Percentiles rank a stretch among this genome's conserved stretches.
These are phyloP conservation scores for Prunus mira DNA, from an alignment of 306 rosid genomes.

Conservation along the genomic window DNA sequence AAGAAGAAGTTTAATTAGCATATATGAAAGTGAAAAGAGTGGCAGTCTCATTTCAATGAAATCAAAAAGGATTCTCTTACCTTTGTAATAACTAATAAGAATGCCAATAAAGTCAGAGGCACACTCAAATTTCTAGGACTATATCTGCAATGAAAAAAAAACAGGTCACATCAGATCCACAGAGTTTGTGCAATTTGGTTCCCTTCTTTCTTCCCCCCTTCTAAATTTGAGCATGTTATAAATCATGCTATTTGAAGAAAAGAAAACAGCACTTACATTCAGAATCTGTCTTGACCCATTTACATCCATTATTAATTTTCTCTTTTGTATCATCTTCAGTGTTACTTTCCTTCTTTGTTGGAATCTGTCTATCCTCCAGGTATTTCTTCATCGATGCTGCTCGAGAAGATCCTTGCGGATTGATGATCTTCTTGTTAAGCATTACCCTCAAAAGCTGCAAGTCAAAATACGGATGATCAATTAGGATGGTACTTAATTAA, in stretches of 20 bases:
- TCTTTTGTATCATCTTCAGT: constrained; percentile 37
- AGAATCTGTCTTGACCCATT: constrained; percentile 98
- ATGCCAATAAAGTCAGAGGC: constrained; percentile 12
- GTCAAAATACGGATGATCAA: background rate
- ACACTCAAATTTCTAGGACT: constrained; percentile 82
- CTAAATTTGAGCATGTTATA: background rate
- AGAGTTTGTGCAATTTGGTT: background rate
- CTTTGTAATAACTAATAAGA: constrained; percentile 16
- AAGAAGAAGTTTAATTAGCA: background rate
- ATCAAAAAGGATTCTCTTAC: constrained; percentile 31
- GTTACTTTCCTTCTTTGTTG: constrained; percentile 33
- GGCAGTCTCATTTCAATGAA: background rate
- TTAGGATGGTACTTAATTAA: background rate
- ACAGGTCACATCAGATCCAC: background rate
- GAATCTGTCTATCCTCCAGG: constrained; percentile 50
- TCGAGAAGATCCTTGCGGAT: constrained; percentile 46
- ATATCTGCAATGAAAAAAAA: constrained; percentile 60
- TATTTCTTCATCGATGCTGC: constrained; percentile 51
- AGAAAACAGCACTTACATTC: constrained; percentile 63
- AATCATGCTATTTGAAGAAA: background rate
- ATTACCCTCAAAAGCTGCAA: constrained; percentile 78
- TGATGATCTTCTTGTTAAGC: constrained; percentile 72
- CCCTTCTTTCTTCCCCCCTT: background rate
- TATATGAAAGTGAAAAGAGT: background rate
- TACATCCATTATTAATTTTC: constrained; percentile 55